Base-by-base conservation (phyloP, 2,329 filamentous ascomycete genomes). In the Trichophaea hybrida region DNA sequence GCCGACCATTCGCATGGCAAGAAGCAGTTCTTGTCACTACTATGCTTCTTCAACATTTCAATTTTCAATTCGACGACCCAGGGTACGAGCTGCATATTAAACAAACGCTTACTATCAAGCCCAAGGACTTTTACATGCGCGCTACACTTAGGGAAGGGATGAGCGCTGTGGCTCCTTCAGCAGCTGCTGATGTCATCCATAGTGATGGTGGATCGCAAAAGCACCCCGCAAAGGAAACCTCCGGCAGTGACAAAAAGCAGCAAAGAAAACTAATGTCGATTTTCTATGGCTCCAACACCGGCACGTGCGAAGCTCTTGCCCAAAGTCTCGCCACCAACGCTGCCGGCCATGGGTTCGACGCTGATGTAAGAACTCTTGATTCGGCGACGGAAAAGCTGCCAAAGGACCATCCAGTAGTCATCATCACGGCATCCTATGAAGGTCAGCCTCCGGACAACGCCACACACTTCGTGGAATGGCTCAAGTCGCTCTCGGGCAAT, bases 391-490 rank as follows among this genome's bases (percentile, higher is more conserved):
- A 80, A 52, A 76, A 78, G 2, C 69, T 89, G 0, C 78, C 82
- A 0, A 80, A 75, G 54, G 75, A 79, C 32, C 75, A 78, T 5
- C 84, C 85, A 0, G 76, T 85, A 0, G 73, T 87, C 31, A 76
- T 89, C 53, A 76, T 90, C 63, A 82, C 82, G 0, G 78, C 85
- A 0, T 83, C 81, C 1, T 90, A 89, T 65, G 85, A 90, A 67
- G 86, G 86, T 0, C 77, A 86, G 58, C 83, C 86, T 0, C 80
- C 85, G 0, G 83, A 87, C 62, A 88, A 90, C 62, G 86, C 85
- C 0, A 76, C 74, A 0, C 76, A 80, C 53, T 89, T 89, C 66
- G 77, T 83, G 31, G 73, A 76, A 15, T 89, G 85, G 85, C 70
- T 88, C 5, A 75, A 81, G 64, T 73, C 68, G 10, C 72, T 79